phyloP scores from a whole-genome alignment of 306 rosid species.

The Ziziphus jujuba region DNA sequence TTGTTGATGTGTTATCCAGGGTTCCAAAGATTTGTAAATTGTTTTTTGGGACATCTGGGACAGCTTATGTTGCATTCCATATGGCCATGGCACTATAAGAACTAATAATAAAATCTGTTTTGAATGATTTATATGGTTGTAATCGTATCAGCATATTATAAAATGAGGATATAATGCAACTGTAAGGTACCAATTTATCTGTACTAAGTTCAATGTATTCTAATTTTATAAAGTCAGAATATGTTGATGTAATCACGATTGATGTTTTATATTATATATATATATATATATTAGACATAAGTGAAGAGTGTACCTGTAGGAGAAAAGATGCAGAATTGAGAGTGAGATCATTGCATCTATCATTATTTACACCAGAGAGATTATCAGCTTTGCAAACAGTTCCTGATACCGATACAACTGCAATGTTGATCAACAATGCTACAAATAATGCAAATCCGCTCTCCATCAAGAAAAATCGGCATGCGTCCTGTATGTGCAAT shows the following conservation, averaged over 20 bases:
- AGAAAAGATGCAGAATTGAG: conserved; percentile 83
- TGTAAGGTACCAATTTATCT: too few species aligned
- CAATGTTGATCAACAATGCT: conserved; percentile 77
- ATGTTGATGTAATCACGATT: too few species aligned
- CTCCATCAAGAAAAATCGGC: conserved; percentile 71
- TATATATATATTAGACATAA: neutral
- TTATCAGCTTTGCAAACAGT: conserved; percentile 46
- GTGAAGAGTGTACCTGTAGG: conserved; percentile 57
- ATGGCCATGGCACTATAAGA: too few species aligned
- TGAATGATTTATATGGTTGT: too few species aligned
- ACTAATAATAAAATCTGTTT: too few species aligned
- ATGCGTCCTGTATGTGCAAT: conserved; percentile 72
- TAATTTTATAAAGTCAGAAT: neutral
- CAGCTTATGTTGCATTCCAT: too few species aligned
- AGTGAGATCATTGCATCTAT: conserved; percentile 52
- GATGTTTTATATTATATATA: neutral
- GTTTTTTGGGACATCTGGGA: too few species aligned
- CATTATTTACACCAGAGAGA: conserved; percentile 27
- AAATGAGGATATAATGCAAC: too few species aligned
- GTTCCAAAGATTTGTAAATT: too few species aligned
- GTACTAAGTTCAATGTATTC: neutral
- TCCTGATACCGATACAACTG: conserved; percentile 72
- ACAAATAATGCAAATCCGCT: conserved; percentile 74
- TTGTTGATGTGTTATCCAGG: too few species aligned
- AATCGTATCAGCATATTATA: too few species aligned